These are phyloP conservation scores for Simplicillium aogashimaense DNA, from an alignment of 2,329 filamentous ascomycete species.

Conservation along the genomic window DNA sequence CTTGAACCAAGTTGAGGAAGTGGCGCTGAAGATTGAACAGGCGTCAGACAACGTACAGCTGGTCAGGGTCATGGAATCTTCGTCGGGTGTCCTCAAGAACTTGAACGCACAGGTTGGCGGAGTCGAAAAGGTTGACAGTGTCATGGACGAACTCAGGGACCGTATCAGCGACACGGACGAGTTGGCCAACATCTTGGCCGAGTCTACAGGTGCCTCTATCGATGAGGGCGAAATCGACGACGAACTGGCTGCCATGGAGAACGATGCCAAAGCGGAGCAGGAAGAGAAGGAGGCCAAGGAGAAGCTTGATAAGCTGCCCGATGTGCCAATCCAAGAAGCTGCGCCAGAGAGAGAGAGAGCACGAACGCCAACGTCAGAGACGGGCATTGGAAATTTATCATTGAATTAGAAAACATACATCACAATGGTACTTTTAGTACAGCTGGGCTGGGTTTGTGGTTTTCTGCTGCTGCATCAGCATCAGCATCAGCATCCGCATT, in stretches of 20 bases:
- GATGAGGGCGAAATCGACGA: conserved; percentile 83
- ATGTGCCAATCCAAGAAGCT: conserved; percentile 18
- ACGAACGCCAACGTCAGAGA: conserved; percentile 24
- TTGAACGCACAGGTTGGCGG: conserved; percentile 74
- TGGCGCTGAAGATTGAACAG: conserved; percentile 74
- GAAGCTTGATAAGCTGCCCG: conserved; percentile 41
- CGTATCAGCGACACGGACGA: conserved; percentile 80
- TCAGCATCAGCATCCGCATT: too few species aligned
- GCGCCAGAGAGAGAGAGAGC: conserved; percentile 19
- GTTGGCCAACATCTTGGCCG: conserved; percentile 65
- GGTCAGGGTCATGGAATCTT: conserved; percentile 72
- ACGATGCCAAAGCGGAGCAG: conserved; percentile 43
- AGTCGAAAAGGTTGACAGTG: conserved; percentile 61
- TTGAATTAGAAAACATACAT: conserved; percentile 9
- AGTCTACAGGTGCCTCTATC: conserved; percentile 41
- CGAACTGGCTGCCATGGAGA: conserved; percentile 70
- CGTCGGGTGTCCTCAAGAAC: conserved; percentile 58
- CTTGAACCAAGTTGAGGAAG: conserved; percentile 71
- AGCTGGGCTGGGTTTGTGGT: too few species aligned
- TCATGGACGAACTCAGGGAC: conserved; percentile 66
- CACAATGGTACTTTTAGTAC: too few species aligned
- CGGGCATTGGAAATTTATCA: conserved; percentile 23
- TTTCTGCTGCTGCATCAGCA: neutral
- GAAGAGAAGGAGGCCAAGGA: conserved; percentile 37
- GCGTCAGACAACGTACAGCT: conserved; percentile 78